Evolutionary conservation across 2,329 filamentous ascomycete species (phyloP), one percentile per base, ranked within the genome.

Genomic region (Orbilia oligospora): DNA sequence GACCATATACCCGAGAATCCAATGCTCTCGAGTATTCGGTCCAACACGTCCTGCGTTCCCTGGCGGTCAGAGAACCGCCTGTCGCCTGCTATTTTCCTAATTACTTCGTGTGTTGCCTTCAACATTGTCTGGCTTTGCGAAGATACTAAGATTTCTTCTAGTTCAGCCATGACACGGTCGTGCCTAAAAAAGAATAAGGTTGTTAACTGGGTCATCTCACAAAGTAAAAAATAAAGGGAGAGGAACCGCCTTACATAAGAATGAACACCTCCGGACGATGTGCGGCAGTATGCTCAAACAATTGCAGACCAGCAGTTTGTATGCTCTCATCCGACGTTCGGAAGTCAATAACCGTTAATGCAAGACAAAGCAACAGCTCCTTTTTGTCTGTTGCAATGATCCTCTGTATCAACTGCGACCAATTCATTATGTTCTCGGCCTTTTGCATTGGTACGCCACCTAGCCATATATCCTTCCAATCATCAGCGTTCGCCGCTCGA

Each of bases 301-400:
- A 91, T 16, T 85, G 82, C 2, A 92, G 84, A 16, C 86, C 88
- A 14, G 89, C 86, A 51, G 88, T 87, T 82, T 92, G 90, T 18
- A 90, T 86, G 0, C 86, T 85, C 71, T 91, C 90, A 72, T 92
- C 90, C 6, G 91, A 84, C 72, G 88, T 88, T 71, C 88, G 87
- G 81, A 92, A 92, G 82, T 92, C 90, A 9, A 92, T 88, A 49
- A 92, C 85, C 81, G 89, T 87, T 70, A 92, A 89, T 0, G 89
- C 89, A 2, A 89, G 88, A 78, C 89, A 89, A 5, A 92, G 85
- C 16, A 92, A 83, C 12, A 92, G 82, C 76, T 91, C 89, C 80
- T 89, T 88, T 79, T 92, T 90, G 67, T 87, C 87, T 81, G 90
- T 86, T 5, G 82, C 77, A 5, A 84, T 83, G 8, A 88, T 81